Conservation (phyloP, 805 yeast genomes). For the Jamesozyma rosinii region DNA sequence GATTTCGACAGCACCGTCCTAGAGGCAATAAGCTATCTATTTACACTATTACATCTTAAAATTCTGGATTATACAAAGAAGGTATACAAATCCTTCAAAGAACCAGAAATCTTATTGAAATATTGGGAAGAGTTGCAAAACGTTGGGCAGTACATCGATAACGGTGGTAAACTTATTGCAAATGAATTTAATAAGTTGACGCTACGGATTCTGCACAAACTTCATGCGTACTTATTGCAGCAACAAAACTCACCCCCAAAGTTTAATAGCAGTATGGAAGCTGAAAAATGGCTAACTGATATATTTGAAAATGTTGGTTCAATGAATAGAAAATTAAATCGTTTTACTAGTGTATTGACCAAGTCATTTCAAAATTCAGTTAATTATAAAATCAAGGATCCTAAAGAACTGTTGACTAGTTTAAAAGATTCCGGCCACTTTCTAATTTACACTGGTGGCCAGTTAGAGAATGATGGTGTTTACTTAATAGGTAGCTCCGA, state of each 20-base stretch:
- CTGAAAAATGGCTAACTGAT: constrained; percentile 58
- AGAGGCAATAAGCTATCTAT: constrained; percentile 63
- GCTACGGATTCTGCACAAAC: constrained; percentile 55
- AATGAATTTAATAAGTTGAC: constrained; percentile 62
- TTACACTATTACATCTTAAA: constrained; percentile 65
- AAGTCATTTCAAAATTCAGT: constrained; percentile 67
- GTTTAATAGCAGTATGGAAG: constrained; percentile 31
- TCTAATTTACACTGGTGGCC: constrained; percentile 58
- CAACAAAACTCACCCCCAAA: constrained; percentile 59
- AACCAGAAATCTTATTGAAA: constrained; percentile 78
- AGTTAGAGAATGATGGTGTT: constrained; percentile 62
- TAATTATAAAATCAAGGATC: constrained; percentile 46
- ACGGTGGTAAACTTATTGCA: constrained; percentile 74
- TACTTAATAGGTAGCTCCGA: constrained; percentile 67
- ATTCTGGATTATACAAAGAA: constrained; percentile 65
- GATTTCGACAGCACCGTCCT: constrained; percentile 58
- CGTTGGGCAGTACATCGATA: constrained; percentile 68
- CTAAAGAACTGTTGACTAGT: constrained; percentile 44
- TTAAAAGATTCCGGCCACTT: constrained; percentile 63
- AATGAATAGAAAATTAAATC: constrained; percentile 68
- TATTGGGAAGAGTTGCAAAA: constrained; percentile 73
- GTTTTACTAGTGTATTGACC: constrained; percentile 62
- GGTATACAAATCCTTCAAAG: constrained; percentile 76
- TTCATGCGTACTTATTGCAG: constrained; percentile 59
- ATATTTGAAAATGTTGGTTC: constrained; percentile 65